Evolutionary conservation across 2,329 filamentous ascomycete genomes (phyloP).

Genomic region (Pseudofabraea citricarpa): DNA sequence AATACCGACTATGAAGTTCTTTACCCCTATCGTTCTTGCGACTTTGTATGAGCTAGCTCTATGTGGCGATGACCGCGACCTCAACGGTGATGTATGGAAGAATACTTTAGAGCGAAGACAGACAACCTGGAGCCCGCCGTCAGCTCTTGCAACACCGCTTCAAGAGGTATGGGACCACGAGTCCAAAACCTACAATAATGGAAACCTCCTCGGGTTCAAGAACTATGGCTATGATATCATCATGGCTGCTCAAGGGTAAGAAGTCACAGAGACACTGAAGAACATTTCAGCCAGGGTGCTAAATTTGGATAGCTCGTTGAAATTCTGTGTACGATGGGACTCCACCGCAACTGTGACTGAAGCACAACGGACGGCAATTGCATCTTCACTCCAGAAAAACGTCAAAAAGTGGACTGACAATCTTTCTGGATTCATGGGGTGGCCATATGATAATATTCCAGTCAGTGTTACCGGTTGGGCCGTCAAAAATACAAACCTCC

Average conservation of each 20-base stretch:
- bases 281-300: too few species aligned
- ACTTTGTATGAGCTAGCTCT: neutral
- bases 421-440: constrained; percentile 38
- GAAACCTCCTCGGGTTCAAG: neutral
- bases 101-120: neutral
- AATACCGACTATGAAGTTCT: neutral
- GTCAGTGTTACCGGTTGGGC: constrained; percentile 39
- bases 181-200: constrained; percentile 1
- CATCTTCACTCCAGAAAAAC: constrained; percentile 28
- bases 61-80: neutral
- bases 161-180: constrained; percentile 4
- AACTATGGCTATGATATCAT: constrained; percentile 7
- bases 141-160: constrained; percentile 3
- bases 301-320: constrained; percentile 28
- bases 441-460: constrained; percentile 35
- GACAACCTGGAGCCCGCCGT: constrained; percentile 1
- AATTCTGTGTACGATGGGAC: constrained; percentile 42
- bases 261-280: too few species aligned
- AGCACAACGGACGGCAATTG: constrained; percentile 33
- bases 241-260: constrained; percentile 1
- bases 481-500: constrained; percentile 31
- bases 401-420: constrained; percentile 38
- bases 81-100: neutral
- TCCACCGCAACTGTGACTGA: constrained; percentile 31
- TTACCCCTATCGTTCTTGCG: neutral